Evolutionary conservation across 148 eudicot genomes (phyloP).

Genomic region (Rhododendron griersonianum): DNA sequence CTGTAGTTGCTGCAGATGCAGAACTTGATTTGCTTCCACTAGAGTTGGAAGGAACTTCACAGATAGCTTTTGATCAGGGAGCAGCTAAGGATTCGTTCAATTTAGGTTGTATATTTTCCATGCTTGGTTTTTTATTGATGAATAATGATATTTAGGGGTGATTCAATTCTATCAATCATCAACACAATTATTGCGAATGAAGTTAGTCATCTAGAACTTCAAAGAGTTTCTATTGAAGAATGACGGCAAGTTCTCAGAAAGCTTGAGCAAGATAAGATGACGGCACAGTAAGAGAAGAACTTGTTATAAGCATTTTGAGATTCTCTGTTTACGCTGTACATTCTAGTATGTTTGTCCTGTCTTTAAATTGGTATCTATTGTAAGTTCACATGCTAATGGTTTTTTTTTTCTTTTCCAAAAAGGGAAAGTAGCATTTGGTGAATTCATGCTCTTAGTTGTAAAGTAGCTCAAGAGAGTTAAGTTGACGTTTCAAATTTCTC

Average conservation of each 20-base stretch:
- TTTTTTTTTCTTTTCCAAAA: background rate
- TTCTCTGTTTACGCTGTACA: background rate
- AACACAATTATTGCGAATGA: conserved; percentile 33
- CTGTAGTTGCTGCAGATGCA: conserved; percentile 34
- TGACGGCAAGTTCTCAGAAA: conserved; percentile 46
- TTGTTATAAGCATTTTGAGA: background rate
- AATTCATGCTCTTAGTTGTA: background rate
- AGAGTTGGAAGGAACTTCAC: conserved; percentile 53
- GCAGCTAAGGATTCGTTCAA: conserved; percentile 71
- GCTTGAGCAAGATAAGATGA: conserved; percentile 46
- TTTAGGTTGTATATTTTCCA: background rate
- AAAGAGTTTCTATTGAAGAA: conserved; percentile 56
- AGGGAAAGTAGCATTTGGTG: background rate
- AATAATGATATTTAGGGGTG: conserved; percentile 5
- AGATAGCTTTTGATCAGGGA: conserved; percentile 45
- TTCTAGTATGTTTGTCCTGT: background rate
- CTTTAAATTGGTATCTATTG: background rate
- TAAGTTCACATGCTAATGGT: background rate
- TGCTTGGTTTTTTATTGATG: conserved; percentile 9
- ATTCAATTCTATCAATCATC: conserved; percentile 10
- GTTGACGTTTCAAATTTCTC: background rate
- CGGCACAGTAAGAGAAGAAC: conserved; percentile 41
- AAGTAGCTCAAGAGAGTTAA: background rate
- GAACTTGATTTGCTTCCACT: conserved; percentile 23
- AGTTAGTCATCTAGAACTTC: conserved; percentile 30